A percentile compares a stretch with the other conserved stretches of the same genome.
Evolutionary conservation across 805 yeast genomes (phyloP).

Genomic region (Saccharomyces kudriavzevii): DNA sequence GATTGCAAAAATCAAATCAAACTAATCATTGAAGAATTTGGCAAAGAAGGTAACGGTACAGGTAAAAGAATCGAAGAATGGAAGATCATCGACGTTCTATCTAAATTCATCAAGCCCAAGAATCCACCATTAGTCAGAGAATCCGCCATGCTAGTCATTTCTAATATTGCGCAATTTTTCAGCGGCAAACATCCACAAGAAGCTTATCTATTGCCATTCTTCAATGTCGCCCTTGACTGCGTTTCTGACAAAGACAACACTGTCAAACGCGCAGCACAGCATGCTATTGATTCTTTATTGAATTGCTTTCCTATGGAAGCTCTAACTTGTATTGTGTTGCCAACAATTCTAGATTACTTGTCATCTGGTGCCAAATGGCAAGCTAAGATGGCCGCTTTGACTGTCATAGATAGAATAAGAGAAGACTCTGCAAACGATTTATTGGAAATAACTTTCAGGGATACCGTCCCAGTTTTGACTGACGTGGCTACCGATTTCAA

Average conservation of each 20-base stretch:
- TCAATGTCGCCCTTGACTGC: constrained; percentile 59
- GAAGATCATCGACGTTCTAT: constrained; percentile 55
- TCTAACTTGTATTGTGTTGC: constrained; percentile 59
- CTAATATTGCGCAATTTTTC: constrained; percentile 50
- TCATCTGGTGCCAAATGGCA: constrained; percentile 88
- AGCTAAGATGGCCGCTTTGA: constrained; percentile 73
- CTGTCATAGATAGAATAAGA: constrained; percentile 60
- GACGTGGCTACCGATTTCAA: constrained; percentile 91
- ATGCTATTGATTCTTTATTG: constrained; percentile 61
- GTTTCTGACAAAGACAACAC: constrained; percentile 81
- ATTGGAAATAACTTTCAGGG: constrained; percentile 71
- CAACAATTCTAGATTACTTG: constrained; percentile 54
- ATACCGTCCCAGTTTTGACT: constrained; percentile 74
- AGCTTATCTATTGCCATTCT: constrained; percentile 57
- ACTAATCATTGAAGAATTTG: constrained; percentile 41
- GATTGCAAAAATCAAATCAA: constrained; percentile 32
- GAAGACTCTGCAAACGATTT: constrained; percentile 80
- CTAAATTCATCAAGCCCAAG: constrained; percentile 65
- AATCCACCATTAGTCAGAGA: constrained; percentile 71
- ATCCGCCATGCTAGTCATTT: constrained; percentile 55
- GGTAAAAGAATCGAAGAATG: constrained; percentile 45
- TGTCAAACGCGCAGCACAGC: constrained; percentile 79
- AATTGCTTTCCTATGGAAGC: constrained; percentile 72
- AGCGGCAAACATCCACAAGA: constrained; percentile 68
- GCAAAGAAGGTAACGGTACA: constrained; percentile 31